These are phyloP conservation scores for Scytalidium sp. DNA, from an alignment of 2,329 filamentous ascomycete species.

Conservation along the genomic window DNA sequence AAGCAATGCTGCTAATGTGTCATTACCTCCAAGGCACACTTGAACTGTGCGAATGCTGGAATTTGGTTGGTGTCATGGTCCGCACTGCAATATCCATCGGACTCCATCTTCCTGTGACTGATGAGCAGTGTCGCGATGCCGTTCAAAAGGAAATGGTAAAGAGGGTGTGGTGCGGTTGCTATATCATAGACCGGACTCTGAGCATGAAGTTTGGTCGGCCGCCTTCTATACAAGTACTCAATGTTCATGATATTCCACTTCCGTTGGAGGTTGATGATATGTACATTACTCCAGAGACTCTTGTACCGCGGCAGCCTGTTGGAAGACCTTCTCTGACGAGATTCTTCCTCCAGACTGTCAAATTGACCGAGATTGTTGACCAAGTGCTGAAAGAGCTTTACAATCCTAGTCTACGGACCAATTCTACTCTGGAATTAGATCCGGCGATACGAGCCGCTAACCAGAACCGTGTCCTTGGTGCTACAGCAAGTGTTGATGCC, in stretches of 20 bases:
- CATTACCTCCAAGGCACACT: constrained; percentile 27
- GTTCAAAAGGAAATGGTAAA: background rate
- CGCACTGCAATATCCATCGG: constrained; percentile 27
- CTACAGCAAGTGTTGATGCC: background rate
- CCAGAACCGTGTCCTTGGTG: background rate
- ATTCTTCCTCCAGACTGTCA: constrained; percentile 1
- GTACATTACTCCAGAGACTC: constrained; percentile 5
- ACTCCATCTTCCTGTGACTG: constrained; percentile 15
- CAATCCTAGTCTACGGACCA: background rate
- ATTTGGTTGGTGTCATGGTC: constrained; percentile 25
- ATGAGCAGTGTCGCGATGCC: background rate
- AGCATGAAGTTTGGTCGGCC: constrained; percentile 1
- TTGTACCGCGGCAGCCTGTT: background rate
- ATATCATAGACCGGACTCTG: background rate
- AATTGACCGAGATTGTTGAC: background rate
- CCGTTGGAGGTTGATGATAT: constrained; percentile 29
- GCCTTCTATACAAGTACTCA: background rate
- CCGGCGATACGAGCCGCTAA: background rate
- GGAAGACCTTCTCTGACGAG: background rate
- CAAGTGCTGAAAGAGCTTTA: background rate
- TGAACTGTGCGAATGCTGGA: constrained; percentile 29
- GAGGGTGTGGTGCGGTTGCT: background rate
- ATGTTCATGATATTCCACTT: constrained; percentile 8
- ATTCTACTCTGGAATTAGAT: background rate
- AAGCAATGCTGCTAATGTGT: constrained; percentile 26